Evolutionary conservation across 1,284 basidiomycete species (phyloP).

Genomic region (Boletus mariae): DNA sequence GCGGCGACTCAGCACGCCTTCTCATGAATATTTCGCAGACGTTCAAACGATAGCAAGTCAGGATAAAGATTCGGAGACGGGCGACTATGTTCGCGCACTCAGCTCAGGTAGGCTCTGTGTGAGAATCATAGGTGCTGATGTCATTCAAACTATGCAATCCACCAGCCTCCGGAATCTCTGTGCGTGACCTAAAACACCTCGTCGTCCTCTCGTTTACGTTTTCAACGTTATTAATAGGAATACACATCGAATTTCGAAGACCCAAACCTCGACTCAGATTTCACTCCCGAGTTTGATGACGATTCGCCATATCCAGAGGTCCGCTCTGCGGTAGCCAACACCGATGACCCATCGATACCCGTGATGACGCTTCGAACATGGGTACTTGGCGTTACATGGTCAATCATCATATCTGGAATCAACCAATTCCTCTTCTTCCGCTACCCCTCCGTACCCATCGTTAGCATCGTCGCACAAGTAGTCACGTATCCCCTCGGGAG

Average conservation of each 20-base stretch:
- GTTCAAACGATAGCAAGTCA: slow-evolving; percentile 16
- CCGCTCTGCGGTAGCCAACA: slow-evolving; percentile 40
- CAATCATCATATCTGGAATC: slow-evolving; percentile 49
- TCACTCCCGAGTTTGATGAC: slow-evolving; percentile 31
- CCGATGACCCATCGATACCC: slow-evolving; percentile 39
- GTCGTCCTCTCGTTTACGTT: neutral
- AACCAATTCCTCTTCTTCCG: slow-evolving; percentile 59
- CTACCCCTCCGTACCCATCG: slow-evolving; percentile 47
- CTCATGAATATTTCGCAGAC: slow-evolving; percentile 12
- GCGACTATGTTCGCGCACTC: slow-evolving; percentile 12
- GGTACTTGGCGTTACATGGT: slow-evolving; percentile 45
- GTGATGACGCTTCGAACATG: slow-evolving; percentile 28
- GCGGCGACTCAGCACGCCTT: slow-evolving; percentile 8
- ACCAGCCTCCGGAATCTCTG: slow-evolving; percentile 18
- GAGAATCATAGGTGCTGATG: neutral
- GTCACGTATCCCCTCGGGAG: slow-evolving; percentile 57
- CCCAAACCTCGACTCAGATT: slow-evolving; percentile 46
- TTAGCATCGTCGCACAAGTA: slow-evolving; percentile 49
- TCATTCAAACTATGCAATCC: neutral
- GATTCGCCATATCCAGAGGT: slow-evolving; percentile 45
- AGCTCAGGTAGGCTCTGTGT: slow-evolving; percentile 18
- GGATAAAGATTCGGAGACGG: slow-evolving; percentile 26
- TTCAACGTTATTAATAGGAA: slow-evolving; percentile 4
- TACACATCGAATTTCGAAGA: slow-evolving; percentile 34
- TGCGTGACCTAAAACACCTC: slow-evolving; percentile 7